phyloP scores from a whole-genome alignment of 768 basidiomycete species.

The Pulveroboletus sp. region DNA sequence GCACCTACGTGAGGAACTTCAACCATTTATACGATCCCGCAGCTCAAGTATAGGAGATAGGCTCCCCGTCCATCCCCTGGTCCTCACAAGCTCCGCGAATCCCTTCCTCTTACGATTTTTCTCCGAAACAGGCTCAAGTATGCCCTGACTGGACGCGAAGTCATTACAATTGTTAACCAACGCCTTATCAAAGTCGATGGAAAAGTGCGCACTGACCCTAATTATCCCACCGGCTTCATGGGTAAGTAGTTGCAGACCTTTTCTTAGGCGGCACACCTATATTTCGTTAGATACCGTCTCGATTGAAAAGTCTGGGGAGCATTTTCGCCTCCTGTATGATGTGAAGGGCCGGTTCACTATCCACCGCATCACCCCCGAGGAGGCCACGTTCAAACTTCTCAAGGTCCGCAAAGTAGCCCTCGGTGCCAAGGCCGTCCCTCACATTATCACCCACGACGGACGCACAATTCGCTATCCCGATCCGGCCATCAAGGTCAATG shows the following conservation, averaged over 20 bases:
- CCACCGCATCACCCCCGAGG: conserved; percentile 98
- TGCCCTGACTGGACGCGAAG: conserved; percentile 94
- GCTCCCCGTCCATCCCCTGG: conserved; percentile 96
- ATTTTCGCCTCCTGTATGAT: conserved; percentile 99
- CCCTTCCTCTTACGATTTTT: conserved; percentile 93
- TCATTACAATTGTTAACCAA: conserved; percentile 90
- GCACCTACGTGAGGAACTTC: conserved; percentile 71
- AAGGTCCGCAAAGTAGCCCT: conserved; percentile 91
- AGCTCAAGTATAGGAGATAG: conserved; percentile 36
- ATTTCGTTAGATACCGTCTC: conserved; percentile 76
- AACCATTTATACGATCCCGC: not conserved
- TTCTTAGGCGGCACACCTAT: not conserved
- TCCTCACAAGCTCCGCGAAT: conserved; percentile 99
- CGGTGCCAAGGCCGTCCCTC: conserved; percentile 90
- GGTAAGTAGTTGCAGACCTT: conserved; percentile 46
- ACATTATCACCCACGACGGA: conserved; percentile 98
- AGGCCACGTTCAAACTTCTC: conserved; percentile 93
- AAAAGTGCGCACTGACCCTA: conserved; percentile 97
- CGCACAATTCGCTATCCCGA: conserved; percentile 99
- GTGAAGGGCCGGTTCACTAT: conserved; percentile 99
- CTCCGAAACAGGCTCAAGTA: conserved; percentile 99
- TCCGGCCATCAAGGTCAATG: conserved; percentile 91
- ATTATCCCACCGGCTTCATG: conserved; percentile 96
- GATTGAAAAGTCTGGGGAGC: conserved; percentile 97
- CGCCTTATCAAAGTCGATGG: conserved; percentile 97